Percentiles rank a stretch among this genome's conserved stretches.
Conservation (phyloP, 176 grass and related monocot genomes). For the Hyparrhenia diplandra region DNA sequence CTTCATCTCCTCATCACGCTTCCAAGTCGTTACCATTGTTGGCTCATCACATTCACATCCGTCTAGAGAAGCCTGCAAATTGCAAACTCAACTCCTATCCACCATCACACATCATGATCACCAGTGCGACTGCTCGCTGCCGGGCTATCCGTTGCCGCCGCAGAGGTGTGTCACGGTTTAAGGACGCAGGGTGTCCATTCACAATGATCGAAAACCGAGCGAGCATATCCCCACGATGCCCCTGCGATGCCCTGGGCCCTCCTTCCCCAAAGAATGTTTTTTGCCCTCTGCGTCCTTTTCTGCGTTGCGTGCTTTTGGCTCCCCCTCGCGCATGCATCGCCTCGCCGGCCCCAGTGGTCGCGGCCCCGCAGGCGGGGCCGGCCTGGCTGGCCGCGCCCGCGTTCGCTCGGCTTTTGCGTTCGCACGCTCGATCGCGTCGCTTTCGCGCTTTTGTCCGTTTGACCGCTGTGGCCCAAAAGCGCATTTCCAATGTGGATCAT, state of each 20-base stretch:
- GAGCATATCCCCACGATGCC: conserved; percentile 41
- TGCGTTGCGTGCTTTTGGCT: conserved; percentile 55
- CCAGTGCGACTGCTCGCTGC: not conserved
- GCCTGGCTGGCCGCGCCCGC: too few relatives aligned
- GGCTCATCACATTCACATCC: not conserved
- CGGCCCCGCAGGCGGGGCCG: too few relatives aligned
- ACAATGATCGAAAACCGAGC: conserved; percentile 56
- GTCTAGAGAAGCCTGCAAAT: not conserved
- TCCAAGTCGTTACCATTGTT: not conserved
- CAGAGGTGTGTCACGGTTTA: conserved; percentile 50
- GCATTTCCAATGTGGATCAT: not conserved
- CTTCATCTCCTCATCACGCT: not conserved
- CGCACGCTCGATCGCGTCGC: conserved; percentile 24
- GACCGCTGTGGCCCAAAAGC: conserved; percentile 11
- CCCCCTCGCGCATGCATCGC: conserved; percentile 43
- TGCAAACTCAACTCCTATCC: conserved; percentile 14
- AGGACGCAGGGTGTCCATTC: conserved; percentile 62
- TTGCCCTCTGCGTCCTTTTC: conserved; percentile 26
- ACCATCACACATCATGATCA: conserved; percentile 5
- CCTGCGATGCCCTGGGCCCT: not conserved
- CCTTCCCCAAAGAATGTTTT: conserved; percentile 68
- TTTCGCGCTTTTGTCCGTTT: conserved; percentile 25
- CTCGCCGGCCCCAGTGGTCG: conserved; percentile 29
- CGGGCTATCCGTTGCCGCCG: not conserved
- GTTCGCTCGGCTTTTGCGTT: not conserved